Percentiles rank a stretch among this genome's conserved stretches.
These are phyloP conservation scores for Cronartium ribicola DNA, from an alignment of 1,284 basidiomycete genomes.

Conservation along the genomic window DNA sequence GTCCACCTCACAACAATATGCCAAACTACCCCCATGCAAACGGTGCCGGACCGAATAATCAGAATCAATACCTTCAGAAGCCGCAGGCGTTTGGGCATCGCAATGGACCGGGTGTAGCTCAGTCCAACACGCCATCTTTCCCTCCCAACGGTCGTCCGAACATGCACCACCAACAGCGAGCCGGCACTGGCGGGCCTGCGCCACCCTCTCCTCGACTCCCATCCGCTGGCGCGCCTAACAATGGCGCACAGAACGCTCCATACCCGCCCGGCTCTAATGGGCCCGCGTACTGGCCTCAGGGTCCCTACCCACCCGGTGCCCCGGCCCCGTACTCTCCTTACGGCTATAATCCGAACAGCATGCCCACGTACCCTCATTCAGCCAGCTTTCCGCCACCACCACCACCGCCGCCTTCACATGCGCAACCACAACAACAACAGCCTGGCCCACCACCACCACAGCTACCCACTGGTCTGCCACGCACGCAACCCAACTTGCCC, in stretches of 20 bases:
- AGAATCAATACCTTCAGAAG: slow-evolving; percentile 29
- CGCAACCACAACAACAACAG: not conserved
- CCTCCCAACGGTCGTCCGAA: slow-evolving; percentile 21
- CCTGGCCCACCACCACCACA: slow-evolving; percentile 4
- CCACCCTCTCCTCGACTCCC: slow-evolving; percentile 28
- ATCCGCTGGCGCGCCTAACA: slow-evolving; percentile 13
- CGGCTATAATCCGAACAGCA: slow-evolving; percentile 29
- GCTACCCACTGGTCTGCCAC: slow-evolving; percentile 5
- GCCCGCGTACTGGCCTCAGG: slow-evolving; percentile 32
- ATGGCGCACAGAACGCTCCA: slow-evolving; percentile 16
- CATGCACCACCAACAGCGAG: slow-evolving; percentile 27
- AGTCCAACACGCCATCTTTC: slow-evolving; percentile 7
- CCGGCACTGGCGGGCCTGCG: not conserved
- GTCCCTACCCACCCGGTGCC: slow-evolving; percentile 25
- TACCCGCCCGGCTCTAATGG: slow-evolving; percentile 21
- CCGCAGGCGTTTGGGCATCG: slow-evolving; percentile 34
- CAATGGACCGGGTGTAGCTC: slow-evolving; percentile 26
- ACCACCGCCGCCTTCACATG: slow-evolving; percentile 12
- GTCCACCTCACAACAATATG: slow-evolving; percentile 34
- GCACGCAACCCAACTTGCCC: slow-evolving; percentile 21
- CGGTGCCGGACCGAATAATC: slow-evolving; percentile 13
- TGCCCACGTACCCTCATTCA: slow-evolving; percentile 36
- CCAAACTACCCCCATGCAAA: slow-evolving; percentile 34
- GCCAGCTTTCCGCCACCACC: slow-evolving; percentile 24
- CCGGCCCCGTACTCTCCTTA: slow-evolving; percentile 36